A percentile compares a stretch with the other conserved stretches of the same genome.
Evolutionary conservation across 2,329 filamentous ascomycete genomes (phyloP).

Genomic region (Lachnellula cervina): DNA sequence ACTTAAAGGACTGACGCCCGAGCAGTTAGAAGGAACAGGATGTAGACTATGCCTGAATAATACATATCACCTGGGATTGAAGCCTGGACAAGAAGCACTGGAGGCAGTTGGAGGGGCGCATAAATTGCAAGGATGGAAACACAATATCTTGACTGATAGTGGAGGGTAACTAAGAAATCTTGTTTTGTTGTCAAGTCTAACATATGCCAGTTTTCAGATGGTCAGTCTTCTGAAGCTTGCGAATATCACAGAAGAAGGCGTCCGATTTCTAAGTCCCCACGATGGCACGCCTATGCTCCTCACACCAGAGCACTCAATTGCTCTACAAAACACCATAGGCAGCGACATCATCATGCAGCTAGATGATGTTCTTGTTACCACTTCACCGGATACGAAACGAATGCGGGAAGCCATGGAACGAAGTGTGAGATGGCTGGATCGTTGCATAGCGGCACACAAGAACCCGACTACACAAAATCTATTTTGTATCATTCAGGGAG

Average conservation of each 20-base stretch:
- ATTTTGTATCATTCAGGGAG: slow-evolving; percentile 98
- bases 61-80: slow-evolving; percentile 93
- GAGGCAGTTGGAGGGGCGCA: slow-evolving; percentile 89
- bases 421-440: slow-evolving; percentile 91
- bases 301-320: slow-evolving; percentile 95
- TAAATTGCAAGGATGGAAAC: slow-evolving; percentile 88
- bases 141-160: slow-evolving; percentile 86
- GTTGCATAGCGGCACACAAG: slow-evolving; percentile 85
- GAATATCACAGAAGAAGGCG: slow-evolving; percentile 87
- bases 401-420: slow-evolving; percentile 95
- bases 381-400: slow-evolving; percentile 78
- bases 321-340: slow-evolving; percentile 92
- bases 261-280: slow-evolving; percentile 92
- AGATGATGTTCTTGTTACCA: slow-evolving; percentile 95
- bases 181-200: slow-evolving; percentile 10
- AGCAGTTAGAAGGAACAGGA: slow-evolving; percentile 83
- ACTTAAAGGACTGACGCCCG: slow-evolving; percentile 87
- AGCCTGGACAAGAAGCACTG: slow-evolving; percentile 85
- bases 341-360: slow-evolving; percentile 99
- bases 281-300: slow-evolving; percentile 94
- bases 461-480: slow-evolving; percentile 82
- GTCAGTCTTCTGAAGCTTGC: slow-evolving; percentile 91
- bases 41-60: slow-evolving; percentile 95
- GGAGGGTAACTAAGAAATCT: slow-evolving; percentile 50
- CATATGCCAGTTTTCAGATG: slow-evolving; percentile 83